Evolutionary conservation across 2,329 filamentous ascomycete species (phyloP), one percentile per base, ranked within the genome.

Genomic region (Claviceps maximensis): DNA sequence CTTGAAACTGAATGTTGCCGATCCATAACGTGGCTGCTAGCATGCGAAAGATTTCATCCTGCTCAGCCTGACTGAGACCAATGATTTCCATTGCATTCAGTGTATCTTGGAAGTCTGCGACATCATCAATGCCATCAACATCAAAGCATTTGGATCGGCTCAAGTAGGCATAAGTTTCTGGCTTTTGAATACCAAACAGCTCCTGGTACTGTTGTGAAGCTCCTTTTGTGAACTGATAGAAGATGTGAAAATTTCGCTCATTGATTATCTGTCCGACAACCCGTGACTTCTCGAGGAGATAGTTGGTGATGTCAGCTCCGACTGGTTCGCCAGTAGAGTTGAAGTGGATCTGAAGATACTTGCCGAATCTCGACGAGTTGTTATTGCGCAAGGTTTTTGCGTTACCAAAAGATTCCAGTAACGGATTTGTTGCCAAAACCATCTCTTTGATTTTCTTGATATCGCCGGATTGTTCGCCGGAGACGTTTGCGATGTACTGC

Each of bases 401-500:
- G 67, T 97, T 98, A 65, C 93, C 93, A 63, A 98, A 98, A 1
- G 91, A 96, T 71, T 98, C 93, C 21, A 98, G 82, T 59, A 98
- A 73, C 49, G 93, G 93, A 70, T 98, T 98, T 55, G 93, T 98
- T 65, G 93, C 93, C 71, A 97, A 79, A 69, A 97, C 91, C 91
- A 97, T 98, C 71, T 98, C 90, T 76, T 97, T 98, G 68, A 93
- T 95, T 70, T 95, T 82, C 71, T 97, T 86, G 66, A 97, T 96
- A 51, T 90, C 89, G 54, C 86, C 86, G 60, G 88, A 84, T 59
- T 75, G 74, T 58, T 89, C 89, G 44, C 89, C 90, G 1, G 93
- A 97, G 9, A 97, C 91, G 67, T 85, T 97, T 59, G 93, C 93
- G 68, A 98, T 97, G 72, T 98, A 98, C 72, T 98, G 93, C 91